Percentiles rank a stretch among this genome's conserved stretches.
phyloP scores from a whole-genome alignment of 2,329 filamentous ascomycete genomes.

The Claviceps sp. region DNA sequence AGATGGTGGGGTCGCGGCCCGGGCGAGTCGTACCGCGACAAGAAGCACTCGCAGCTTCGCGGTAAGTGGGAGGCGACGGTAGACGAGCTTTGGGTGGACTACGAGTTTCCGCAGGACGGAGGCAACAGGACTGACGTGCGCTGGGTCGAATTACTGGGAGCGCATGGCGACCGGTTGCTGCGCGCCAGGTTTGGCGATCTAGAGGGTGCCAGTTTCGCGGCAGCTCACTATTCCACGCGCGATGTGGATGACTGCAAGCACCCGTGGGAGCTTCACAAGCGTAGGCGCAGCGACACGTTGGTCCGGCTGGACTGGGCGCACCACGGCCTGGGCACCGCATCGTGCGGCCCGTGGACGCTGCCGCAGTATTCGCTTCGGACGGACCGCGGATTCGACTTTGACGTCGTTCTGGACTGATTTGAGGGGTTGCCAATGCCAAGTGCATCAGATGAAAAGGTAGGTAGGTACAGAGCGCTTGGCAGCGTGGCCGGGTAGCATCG shows the following conservation, averaged over 20 bases:
- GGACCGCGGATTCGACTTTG: constrained; percentile 27
- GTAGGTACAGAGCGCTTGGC: no score
- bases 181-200: constrained; percentile 32
- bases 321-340: constrained; percentile 49
- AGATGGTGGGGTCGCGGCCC: constrained; percentile 58
- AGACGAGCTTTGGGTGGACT: constrained; percentile 42
- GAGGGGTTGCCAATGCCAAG: no score
- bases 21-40: constrained; percentile 53
- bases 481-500: no score
- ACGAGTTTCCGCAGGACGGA: constrained; percentile 56
- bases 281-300: constrained; percentile 35
- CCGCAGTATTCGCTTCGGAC: constrained; percentile 31
- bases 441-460: no score
- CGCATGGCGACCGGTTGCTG: constrained; percentile 20
- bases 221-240: constrained; percentile 37
- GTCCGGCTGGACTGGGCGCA: constrained; percentile 47
- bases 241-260: constrained; percentile 43
- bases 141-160: constrained; percentile 38
- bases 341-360: constrained; percentile 44
- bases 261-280: constrained; percentile 43
- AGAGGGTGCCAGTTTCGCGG: constrained; percentile 41
- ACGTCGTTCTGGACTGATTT: constrained; percentile 28
- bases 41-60: constrained; percentile 44
- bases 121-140: constrained; percentile 51
- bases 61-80: constrained; percentile 36